Evolutionary conservation across 805 yeast genomes (phyloP).

Genomic region (Pichia scutulata): DNA sequence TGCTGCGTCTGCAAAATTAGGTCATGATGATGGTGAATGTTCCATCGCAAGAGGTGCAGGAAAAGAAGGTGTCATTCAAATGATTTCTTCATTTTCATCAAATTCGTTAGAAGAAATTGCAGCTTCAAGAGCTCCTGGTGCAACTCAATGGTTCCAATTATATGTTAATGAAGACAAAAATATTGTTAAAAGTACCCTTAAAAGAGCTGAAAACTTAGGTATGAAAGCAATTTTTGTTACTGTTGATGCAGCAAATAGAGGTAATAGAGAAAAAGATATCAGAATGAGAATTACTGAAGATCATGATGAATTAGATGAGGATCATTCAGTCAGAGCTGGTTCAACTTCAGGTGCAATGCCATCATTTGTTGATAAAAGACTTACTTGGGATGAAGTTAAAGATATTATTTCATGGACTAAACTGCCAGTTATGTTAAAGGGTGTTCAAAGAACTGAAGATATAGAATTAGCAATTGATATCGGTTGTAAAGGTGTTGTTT

Average conservation of each 20-base stretch:
- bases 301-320: slow-evolving; percentile 38
- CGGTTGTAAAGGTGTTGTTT: slow-evolving; percentile 67
- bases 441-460: slow-evolving; percentile 78
- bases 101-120: slow-evolving; percentile 82
- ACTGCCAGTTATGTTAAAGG: slow-evolving; percentile 66
- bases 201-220: slow-evolving; percentile 18
- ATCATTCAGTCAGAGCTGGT: slow-evolving; percentile 51
- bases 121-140: slow-evolving; percentile 55
- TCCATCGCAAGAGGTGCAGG: slow-evolving; percentile 80
- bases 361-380: slow-evolving; percentile 66
- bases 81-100: slow-evolving; percentile 89
- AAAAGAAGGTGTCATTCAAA: slow-evolving; percentile 63
- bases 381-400: slow-evolving; percentile 58
- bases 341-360: slow-evolving; percentile 86
- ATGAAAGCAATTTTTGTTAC: slow-evolving; percentile 79
- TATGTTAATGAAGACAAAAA: slow-evolving; percentile 61
- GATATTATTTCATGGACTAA: slow-evolving; percentile 48
- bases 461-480: slow-evolving; percentile 61
- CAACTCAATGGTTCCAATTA: slow-evolving; percentile 82
- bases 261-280: slow-evolving; percentile 71
- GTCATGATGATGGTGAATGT: slow-evolving; percentile 89
- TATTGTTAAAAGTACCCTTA: slow-evolving; percentile 28
- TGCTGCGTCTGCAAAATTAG: slow-evolving; percentile 85
- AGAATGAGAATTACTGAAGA: slow-evolving; percentile 29
- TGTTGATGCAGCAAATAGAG: slow-evolving; percentile 88